phyloP scores from a whole-genome alignment of 768 basidiomycete species.

The Scleroderma citrinum region DNA sequence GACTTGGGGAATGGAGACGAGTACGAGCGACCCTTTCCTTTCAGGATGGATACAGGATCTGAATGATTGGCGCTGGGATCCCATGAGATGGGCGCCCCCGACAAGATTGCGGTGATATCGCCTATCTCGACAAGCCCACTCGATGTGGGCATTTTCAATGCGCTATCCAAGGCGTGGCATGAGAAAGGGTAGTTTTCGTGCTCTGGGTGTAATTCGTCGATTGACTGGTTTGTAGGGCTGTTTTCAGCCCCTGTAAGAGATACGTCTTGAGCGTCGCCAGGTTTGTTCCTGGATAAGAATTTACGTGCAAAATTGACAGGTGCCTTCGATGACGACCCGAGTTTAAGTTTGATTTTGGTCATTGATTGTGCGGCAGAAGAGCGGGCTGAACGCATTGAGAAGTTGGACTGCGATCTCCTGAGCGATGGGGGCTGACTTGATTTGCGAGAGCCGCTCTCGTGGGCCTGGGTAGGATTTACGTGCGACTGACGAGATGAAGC shows the following conservation, averaged over 20 bases:
- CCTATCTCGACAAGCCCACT: slow-evolving; percentile 13
- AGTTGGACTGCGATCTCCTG: slow-evolving; percentile 51
- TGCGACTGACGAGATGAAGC: slow-evolving; percentile 16
- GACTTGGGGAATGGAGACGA: slow-evolving; percentile 62
- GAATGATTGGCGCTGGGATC: slow-evolving; percentile 12
- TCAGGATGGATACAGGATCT: slow-evolving; percentile 24
- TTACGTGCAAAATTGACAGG: slow-evolving; percentile 53
- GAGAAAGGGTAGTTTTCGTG: slow-evolving; percentile 35
- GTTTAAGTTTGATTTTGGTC: slow-evolving; percentile 42
- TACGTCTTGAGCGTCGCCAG: slow-evolving; percentile 11
- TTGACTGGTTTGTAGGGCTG: slow-evolving; percentile 8
- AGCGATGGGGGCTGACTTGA: slow-evolving; percentile 36
- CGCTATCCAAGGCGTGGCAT: slow-evolving; percentile 35
- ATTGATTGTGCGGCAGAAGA: slow-evolving; percentile 42
- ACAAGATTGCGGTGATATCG: not conserved
- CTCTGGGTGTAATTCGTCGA: slow-evolving; percentile 19
- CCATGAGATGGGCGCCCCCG: slow-evolving; percentile 9
- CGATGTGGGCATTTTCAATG: slow-evolving; percentile 5
- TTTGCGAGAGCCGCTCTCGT: slow-evolving; percentile 9
- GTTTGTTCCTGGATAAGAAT: slow-evolving; percentile 43
- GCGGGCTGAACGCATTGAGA: slow-evolving; percentile 40
- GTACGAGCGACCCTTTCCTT: slow-evolving; percentile 52
- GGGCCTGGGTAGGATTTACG: slow-evolving; percentile 10
- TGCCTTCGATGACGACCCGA: slow-evolving; percentile 35
- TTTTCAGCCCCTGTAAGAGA: slow-evolving; percentile 2